These are phyloP conservation scores for Saxispiralis lemnorum DNA, from an alignment of 495 filamentous ascomycete genomes.

Conservation along the genomic window DNA sequence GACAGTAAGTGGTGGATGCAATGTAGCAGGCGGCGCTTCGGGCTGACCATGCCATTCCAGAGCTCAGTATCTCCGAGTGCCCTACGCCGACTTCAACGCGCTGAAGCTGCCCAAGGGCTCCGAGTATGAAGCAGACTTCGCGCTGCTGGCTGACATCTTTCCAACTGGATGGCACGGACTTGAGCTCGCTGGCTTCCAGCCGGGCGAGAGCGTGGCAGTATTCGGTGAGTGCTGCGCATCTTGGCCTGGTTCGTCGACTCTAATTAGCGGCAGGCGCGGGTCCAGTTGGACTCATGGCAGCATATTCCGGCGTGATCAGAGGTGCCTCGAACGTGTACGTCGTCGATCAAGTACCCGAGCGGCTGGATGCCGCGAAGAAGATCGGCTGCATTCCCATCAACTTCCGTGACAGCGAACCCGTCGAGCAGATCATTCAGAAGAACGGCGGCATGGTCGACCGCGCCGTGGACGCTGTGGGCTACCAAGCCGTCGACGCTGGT, in stretches of 20 bases:
- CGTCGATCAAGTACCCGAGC: constrained; percentile 36
- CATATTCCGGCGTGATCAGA: constrained; percentile 35
- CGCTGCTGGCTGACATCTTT: constrained; percentile 35
- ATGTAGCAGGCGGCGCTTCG: not conserved
- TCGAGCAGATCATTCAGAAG: constrained; percentile 25
- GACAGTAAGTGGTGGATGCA: constrained; percentile 7
- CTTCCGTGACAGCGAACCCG: constrained; percentile 7
- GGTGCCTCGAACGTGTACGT: constrained; percentile 37
- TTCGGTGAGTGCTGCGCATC: constrained; percentile 36
- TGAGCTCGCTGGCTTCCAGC: constrained; percentile 34
- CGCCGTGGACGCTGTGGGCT: constrained; percentile 36
- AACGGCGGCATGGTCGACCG: constrained; percentile 34
- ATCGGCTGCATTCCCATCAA: constrained; percentile 32
- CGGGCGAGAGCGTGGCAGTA: constrained; percentile 38
- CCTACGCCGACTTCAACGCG: constrained; percentile 39
- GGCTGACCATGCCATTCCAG: constrained; percentile 9
- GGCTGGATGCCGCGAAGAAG: constrained; percentile 32
- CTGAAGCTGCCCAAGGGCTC: constrained; percentile 26
- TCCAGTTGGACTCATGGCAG: constrained; percentile 40
- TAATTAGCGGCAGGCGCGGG: constrained; percentile 11
- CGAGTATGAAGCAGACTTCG: constrained; percentile 24
- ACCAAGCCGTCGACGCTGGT: constrained; percentile 31
- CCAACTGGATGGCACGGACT: constrained; percentile 45
- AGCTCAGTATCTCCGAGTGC: constrained; percentile 38
- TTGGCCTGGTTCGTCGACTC: not conserved